Evolutionary conservation across 2,329 filamentous ascomycete genomes (phyloP).

Genomic region (Fusarium setosum): DNA sequence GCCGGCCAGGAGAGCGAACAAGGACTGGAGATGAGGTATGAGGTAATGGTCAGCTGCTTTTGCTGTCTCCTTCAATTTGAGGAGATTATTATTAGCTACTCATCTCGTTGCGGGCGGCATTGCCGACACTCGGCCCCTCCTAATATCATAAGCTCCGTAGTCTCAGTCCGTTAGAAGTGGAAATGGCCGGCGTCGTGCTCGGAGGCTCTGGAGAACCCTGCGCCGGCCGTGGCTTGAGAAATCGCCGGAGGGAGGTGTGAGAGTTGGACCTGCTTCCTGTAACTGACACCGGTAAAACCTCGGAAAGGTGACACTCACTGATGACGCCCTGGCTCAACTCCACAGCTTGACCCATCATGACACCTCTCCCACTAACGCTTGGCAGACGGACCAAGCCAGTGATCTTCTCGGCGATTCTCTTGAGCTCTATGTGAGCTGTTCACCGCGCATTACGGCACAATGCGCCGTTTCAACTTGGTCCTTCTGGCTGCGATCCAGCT

Average conservation of each 20-base stretch:
- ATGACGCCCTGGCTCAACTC: constrained; percentile 32
- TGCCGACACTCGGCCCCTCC: constrained; percentile 35
- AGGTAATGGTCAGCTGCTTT: constrained; percentile 24
- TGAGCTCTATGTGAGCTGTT: constrained; percentile 45
- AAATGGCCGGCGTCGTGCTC: constrained; percentile 16
- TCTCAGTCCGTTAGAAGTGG: constrained; percentile 15
- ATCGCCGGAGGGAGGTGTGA: background rate
- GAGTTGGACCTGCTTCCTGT: background rate
- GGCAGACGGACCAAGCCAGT: constrained; percentile 11
- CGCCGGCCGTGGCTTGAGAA: constrained; percentile 7
- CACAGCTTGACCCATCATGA: constrained; percentile 43
- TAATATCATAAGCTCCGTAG: constrained; percentile 24
- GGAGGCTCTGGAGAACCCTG: constrained; percentile 22
- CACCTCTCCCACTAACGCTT: constrained; percentile 44
- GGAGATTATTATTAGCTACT: constrained; percentile 27
- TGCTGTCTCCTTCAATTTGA: constrained; percentile 13
- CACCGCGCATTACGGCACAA: constrained; percentile 48
- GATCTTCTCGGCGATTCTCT: constrained; percentile 21
- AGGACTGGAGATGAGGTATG: constrained; percentile 29
- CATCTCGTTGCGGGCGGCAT: constrained; percentile 19
- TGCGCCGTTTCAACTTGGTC: constrained; percentile 62
- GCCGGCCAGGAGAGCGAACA: background rate
- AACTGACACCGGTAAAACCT: constrained; percentile 37
- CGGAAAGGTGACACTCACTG: constrained; percentile 12
- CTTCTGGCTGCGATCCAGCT: constrained; percentile 59